Conservation (phyloP, 176 grass and related monocot genomes). For the Bothriochloa decipiens region DNA sequence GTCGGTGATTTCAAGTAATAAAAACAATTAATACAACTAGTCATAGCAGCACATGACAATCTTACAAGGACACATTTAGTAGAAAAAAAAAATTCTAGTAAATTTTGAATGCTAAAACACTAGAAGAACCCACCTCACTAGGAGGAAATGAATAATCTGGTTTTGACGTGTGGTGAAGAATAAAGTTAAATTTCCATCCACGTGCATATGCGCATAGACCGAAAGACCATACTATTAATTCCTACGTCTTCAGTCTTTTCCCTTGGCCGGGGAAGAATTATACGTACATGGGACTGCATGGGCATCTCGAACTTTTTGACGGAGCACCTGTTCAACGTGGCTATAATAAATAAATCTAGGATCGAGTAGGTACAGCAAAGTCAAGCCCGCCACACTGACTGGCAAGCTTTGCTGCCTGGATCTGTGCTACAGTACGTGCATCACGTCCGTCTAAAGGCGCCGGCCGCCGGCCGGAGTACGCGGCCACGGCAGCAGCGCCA, state of each 20-base stretch:
- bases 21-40: no score
- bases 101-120: no score
- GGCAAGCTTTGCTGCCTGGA: neutral
- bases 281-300: no score
- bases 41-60: no score
- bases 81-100: no score
- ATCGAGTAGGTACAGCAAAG: neutral
- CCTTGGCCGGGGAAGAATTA: neutral
- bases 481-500: neutral
- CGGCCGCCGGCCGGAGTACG: neutral
- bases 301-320: neutral
- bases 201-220: neutral
- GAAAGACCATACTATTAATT: no score
- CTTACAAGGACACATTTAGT: no score
- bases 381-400: slow-evolving; percentile 7
- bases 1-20: no score
- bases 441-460: neutral
- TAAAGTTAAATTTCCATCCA: neutral
- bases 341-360: neutral
- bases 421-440: neutral
- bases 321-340: neutral
- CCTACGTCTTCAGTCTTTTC: no score
- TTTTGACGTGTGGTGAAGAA: no score
- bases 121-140: no score
- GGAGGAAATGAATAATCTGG: no score